Evolutionary conservation across 2,329 filamentous ascomycete genomes (phyloP).

Genomic region (Aureobasidium sp.): DNA sequence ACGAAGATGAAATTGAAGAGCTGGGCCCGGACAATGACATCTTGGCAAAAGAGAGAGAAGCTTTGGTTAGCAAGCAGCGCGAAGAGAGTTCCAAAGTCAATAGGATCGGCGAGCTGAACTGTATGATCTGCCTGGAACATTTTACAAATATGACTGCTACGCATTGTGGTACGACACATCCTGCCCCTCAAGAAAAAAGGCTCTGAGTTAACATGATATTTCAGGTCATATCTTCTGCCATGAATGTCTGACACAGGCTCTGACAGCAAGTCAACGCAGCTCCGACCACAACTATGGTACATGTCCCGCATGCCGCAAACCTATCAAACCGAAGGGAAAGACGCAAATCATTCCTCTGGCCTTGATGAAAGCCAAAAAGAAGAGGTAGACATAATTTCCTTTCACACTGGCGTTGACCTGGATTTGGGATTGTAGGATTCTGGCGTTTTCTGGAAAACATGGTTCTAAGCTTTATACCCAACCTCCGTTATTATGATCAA

Average conservation of each 20-base stretch:
- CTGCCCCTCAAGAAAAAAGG: background rate
- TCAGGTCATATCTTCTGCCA: slow-evolving; percentile 59
- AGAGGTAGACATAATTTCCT: background rate
- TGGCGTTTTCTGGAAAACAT: slow-evolving; percentile 8
- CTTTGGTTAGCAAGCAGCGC: slow-evolving; percentile 41
- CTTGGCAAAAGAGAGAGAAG: slow-evolving; percentile 47
- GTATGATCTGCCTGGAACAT: slow-evolving; percentile 58
- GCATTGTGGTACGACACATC: slow-evolving; percentile 45
- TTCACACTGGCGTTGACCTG: background rate
- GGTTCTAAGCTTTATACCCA: slow-evolving; percentile 15
- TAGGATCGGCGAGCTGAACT: slow-evolving; percentile 44
- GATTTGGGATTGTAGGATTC: background rate
- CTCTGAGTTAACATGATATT: slow-evolving; percentile 10
- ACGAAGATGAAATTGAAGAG: slow-evolving; percentile 3
- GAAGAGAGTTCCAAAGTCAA: slow-evolving; percentile 24
- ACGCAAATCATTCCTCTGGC: slow-evolving; percentile 36
- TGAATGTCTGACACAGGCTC: slow-evolving; percentile 54
- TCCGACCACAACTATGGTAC: slow-evolving; percentile 37
- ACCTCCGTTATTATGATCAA: background rate
- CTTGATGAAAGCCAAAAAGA: slow-evolving; percentile 28
- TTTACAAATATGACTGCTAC: slow-evolving; percentile 55
- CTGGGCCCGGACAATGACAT: slow-evolving; percentile 27
- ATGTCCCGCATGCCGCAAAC: slow-evolving; percentile 44
- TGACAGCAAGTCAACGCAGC: slow-evolving; percentile 50
- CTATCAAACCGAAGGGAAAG: slow-evolving; percentile 32